Evolutionary conservation across 164 flowering plant genomes (phyloP).

Genomic region (Platanus orientalis): DNA sequence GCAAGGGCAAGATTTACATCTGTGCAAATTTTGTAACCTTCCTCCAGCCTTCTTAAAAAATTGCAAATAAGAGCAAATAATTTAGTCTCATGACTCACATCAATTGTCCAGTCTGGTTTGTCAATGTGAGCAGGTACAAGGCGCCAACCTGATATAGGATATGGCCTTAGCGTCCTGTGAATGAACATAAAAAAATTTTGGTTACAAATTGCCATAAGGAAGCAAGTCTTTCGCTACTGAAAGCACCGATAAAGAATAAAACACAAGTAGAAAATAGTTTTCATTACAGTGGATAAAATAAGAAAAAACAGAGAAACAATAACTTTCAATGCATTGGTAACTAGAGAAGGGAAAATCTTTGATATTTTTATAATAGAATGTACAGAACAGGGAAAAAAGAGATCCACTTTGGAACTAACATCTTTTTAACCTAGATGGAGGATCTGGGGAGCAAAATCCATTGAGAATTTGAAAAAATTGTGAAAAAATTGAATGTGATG

Average conservation of each 20-base stretch:
- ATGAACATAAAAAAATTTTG: slow-evolving; percentile 3
- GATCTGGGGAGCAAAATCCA: no score
- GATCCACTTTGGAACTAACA: no score
- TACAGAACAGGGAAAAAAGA: no score
- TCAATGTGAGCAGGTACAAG: slow-evolving; percentile 67
- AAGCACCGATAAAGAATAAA: background rate
- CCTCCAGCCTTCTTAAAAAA: background rate
- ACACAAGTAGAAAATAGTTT: background rate
- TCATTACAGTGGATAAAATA: background rate
- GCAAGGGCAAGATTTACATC: no score
- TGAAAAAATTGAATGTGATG: no score
- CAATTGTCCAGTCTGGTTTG: slow-evolving; percentile 88
- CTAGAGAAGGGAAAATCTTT: no score
- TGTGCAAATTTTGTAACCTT: no score
- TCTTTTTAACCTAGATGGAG: no score
- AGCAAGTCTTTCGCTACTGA: background rate
- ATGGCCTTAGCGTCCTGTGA: slow-evolving; percentile 66
- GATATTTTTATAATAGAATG: no score
- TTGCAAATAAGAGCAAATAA: slow-evolving; percentile 2
- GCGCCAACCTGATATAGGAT: slow-evolving; percentile 74
- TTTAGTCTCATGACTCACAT: slow-evolving; percentile 50
- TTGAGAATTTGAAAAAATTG: no score
- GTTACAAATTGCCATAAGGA: background rate
- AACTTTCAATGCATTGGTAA: no score
- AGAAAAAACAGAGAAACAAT: no score